phyloP scores from a whole-genome alignment of 116 monocot genomes.

The Papilionanthe hybrid region DNA sequence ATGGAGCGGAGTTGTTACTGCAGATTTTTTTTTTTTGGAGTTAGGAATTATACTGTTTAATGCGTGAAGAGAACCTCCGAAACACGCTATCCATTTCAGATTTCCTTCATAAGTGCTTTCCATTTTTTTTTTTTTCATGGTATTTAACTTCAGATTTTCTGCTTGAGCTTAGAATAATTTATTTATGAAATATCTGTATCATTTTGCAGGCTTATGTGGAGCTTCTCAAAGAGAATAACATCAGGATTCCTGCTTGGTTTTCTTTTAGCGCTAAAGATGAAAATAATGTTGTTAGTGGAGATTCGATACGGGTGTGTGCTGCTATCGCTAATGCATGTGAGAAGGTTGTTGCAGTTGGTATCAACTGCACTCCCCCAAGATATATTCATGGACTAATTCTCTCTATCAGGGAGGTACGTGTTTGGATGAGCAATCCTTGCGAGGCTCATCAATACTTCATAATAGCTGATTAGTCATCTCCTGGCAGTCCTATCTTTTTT shows the following conservation, averaged over 20 bases:
- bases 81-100: background rate
- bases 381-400: slow-evolving; percentile 73
- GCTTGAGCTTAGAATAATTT: background rate
- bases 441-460: background rate
- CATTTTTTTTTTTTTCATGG: background rate
- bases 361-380: slow-evolving; percentile 95
- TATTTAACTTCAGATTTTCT: background rate
- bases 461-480: background rate
- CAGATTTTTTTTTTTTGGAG: background rate
- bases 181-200: slow-evolving; percentile 3
- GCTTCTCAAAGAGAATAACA: slow-evolving; percentile 73
- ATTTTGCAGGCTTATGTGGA: slow-evolving; percentile 74
- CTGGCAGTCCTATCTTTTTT: background rate
- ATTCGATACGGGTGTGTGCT: slow-evolving; percentile 67
- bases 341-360: slow-evolving; percentile 78
- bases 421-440: background rate
- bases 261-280: slow-evolving; percentile 93
- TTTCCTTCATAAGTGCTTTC: background rate
- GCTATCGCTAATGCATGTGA: slow-evolving; percentile 65
- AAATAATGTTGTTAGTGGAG: slow-evolving; percentile 82
- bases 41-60: background rate
- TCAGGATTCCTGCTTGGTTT: slow-evolving; percentile 86
- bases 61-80: background rate
- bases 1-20: background rate
- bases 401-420: slow-evolving; percentile 62